These are phyloP conservation scores for Kwoniella europaea DNA, from an alignment of 768 basidiomycete genomes.

Conservation along the genomic window DNA sequence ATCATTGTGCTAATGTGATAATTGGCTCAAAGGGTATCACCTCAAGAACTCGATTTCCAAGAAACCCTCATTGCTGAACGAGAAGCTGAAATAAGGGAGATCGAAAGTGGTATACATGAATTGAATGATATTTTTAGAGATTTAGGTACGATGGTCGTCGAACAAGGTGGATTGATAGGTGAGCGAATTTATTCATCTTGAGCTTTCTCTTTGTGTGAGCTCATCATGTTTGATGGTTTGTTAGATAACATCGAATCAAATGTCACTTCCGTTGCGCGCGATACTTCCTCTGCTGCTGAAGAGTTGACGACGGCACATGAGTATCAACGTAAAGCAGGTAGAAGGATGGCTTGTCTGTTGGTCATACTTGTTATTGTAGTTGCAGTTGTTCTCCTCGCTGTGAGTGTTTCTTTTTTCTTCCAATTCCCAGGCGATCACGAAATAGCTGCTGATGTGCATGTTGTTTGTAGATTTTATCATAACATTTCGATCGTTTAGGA, in stretches of 20 bases:
- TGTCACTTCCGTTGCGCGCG: conserved; percentile 79
- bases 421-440: neutral
- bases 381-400: conserved; percentile 87
- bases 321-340: conserved; percentile 92
- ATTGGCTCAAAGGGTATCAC: conserved; percentile 30
- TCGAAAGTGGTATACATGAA: conserved; percentile 95
- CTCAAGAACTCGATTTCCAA: conserved; percentile 84
- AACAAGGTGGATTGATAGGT: conserved; percentile 96
- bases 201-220: too few relatives aligned
- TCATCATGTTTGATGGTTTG: neutral
- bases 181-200: conserved; percentile 47
- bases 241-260: conserved; percentile 95
- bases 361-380: conserved; percentile 83
- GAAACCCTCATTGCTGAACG: conserved; percentile 93
- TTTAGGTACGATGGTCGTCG: conserved; percentile 87
- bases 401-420: conserved; percentile 56
- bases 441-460: neutral
- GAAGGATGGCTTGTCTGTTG: conserved; percentile 86
- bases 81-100: conserved; percentile 91
- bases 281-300: conserved; percentile 79
- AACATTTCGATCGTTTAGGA: neutral
- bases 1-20: neutral
- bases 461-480: conserved; percentile 16
- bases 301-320: conserved; percentile 88
- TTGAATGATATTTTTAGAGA: conserved; percentile 95